Evolutionary conservation across 768 basidiomycete species (phyloP), one percentile per base, ranked within the genome.

Genomic region (Sporobolomyces phaffii): DNA sequence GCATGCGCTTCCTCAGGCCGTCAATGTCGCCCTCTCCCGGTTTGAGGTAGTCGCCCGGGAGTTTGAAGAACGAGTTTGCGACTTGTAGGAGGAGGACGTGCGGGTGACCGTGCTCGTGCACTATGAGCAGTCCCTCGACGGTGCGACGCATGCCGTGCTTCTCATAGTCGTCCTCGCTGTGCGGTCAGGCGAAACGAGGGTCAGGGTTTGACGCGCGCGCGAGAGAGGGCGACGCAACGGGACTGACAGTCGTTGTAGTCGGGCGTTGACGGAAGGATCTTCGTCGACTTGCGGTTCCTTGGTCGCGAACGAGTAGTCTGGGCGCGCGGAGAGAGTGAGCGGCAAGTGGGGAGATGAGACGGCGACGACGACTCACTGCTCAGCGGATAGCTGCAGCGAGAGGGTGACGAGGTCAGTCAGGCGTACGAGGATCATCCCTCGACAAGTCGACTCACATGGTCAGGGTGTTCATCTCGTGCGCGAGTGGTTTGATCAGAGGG

Each of bases 11-110:
- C 78, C 96, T 91, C 53, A 98, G 84, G 5, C 96, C 96, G 6
- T 90, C 86, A 58, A 87, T 82, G 74, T 98, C 94, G 73, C 90
- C 87, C 80, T 98, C 96, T 11, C 91, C 90, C 2, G 94, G 94
- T 76, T 91, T 91, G 65, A 99, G 86, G 79, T 98, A 98, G 79
- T 97, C 92, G n/a, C 96, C 96, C 5, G 96, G 96, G 18, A 99
- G 85, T 78, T 98, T 97, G 83, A 97, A 98, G 79, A 98, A 99
- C 20, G 92, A 91, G 77, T 96, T 97, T 26, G 93, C 96, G 76
- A 99, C 96, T 76, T 98, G 96, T 8, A 97, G 84, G 87, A 98
- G 92, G 72, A 99, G 85, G 68, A 98, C 91, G 75, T 99, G 94
- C 1, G 94, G 93, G 58, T 65, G 63, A 11, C 93, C 94, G 73